Evolutionary conservation across 345 rosid species (phyloP).

Genomic region (Lumnitzera littorea): DNA sequence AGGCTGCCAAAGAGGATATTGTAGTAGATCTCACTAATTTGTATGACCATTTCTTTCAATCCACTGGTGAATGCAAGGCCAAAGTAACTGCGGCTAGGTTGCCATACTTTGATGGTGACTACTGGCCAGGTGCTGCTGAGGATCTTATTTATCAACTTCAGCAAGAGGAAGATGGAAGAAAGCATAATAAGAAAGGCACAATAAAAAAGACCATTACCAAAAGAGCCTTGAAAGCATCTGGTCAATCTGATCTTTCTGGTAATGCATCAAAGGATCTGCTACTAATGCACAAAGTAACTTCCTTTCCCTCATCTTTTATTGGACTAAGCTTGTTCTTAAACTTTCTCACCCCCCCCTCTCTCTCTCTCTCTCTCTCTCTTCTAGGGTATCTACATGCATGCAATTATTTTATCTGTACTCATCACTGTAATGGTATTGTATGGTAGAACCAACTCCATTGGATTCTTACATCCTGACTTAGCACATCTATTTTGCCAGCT

Average conservation of each 20-base stretch:
- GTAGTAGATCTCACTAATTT: slow-evolving; percentile 80
- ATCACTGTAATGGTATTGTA: too few species aligned
- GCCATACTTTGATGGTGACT: slow-evolving; percentile 99
- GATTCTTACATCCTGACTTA: slow-evolving; percentile 3
- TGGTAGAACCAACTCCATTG: neutral
- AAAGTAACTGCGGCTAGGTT: slow-evolving; percentile 97
- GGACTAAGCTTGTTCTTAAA: neutral
- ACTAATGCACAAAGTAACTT: slow-evolving; percentile 86
- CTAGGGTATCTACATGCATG: too few species aligned
- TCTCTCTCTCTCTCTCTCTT: slow-evolving; percentile 2
- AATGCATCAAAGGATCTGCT: slow-evolving; percentile 86
- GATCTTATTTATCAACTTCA: slow-evolving; percentile 81
- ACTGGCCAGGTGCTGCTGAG: slow-evolving; percentile 99
- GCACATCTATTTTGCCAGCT: slow-evolving; percentile 46
- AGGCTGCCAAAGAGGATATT: slow-evolving; percentile 79
- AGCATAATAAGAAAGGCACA: slow-evolving; percentile 76
- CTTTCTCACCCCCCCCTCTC: neutral
- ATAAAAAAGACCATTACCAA: slow-evolving; percentile 82
- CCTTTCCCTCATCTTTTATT: neutral
- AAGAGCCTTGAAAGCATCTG: slow-evolving; percentile 96
- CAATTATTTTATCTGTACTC: neutral
- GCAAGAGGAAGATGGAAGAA: slow-evolving; percentile 95
- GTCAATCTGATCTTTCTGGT: slow-evolving; percentile 87
- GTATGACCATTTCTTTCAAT: slow-evolving; percentile 85
- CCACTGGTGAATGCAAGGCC: slow-evolving; percentile 80